phyloP scores from a whole-genome alignment of 2,329 filamentous ascomycete species.

The Cladophialophora immunda region DNA sequence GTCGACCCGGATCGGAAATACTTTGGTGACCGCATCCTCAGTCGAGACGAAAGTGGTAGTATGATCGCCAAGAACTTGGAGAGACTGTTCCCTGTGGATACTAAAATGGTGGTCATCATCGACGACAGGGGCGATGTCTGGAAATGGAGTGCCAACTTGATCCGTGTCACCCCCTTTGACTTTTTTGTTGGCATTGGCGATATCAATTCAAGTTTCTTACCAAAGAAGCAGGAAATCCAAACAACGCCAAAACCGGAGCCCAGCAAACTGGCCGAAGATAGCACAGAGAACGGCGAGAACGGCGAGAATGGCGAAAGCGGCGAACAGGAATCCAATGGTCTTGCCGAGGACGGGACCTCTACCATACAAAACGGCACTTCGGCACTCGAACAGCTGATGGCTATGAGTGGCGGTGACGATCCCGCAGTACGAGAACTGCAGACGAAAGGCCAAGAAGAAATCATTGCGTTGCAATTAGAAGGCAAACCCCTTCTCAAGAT shows the following conservation, averaged over 20 bases:
- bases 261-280: conserved; percentile 40
- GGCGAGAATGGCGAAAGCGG: conserved; percentile 14
- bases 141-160: conserved; percentile 90
- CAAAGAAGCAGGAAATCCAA: conserved; percentile 70
- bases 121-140: conserved; percentile 97
- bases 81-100: conserved; percentile 92
- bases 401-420: conserved; percentile 76
- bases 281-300: conserved; percentile 35
- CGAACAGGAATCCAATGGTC: conserved; percentile 29
- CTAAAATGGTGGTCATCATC: conserved; percentile 99
- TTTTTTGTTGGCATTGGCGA: conserved; percentile 98
- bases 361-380: conserved; percentile 37
- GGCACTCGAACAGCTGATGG: conserved; percentile 77
- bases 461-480: conserved; percentile 85
- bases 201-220: conserved; percentile 97
- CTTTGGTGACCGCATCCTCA: conserved; percentile 94
- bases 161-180: conserved; percentile 94
- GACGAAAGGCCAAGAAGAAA: conserved; percentile 84
- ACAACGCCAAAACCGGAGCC: conserved; percentile 57
- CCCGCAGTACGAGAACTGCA: conserved; percentile 75
- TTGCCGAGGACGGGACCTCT: conserved; percentile 35
- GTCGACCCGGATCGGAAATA: conserved; percentile 89
- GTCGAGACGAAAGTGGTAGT: conserved; percentile 94
- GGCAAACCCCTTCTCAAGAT: conserved; percentile 90
- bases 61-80: conserved; percentile 90